These are phyloP conservation scores for Trametes meyenii DNA, from an alignment of 768 basidiomycete genomes.

Conservation along the genomic window DNA sequence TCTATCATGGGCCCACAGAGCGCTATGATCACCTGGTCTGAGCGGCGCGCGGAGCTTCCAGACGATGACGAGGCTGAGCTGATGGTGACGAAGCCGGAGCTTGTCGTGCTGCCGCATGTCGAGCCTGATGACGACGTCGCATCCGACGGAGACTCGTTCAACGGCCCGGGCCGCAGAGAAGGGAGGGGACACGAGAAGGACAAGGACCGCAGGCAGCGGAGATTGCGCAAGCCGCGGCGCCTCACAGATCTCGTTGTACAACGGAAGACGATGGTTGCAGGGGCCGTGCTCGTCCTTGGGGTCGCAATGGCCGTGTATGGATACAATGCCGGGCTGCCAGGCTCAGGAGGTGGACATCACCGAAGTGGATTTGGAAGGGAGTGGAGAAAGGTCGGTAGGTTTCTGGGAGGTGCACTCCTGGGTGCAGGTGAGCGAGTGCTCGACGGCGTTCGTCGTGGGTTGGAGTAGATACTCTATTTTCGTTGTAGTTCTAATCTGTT, in stretches of 20 bases:
- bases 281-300: constrained; percentile 70
- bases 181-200: constrained; percentile 21
- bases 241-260: constrained; percentile 33
- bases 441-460: constrained; percentile 22
- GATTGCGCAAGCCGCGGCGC: constrained; percentile 31
- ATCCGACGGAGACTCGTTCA: constrained; percentile 22
- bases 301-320: constrained; percentile 61
- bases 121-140: constrained; percentile 32
- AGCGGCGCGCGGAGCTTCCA: constrained; percentile 45
- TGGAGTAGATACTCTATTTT: background rate
- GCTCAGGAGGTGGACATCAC: constrained; percentile 15
- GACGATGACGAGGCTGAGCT: constrained; percentile 60
- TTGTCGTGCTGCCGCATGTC: constrained; percentile 56
- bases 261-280: constrained; percentile 50
- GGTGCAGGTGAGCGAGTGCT: constrained; percentile 30
- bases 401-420: constrained; percentile 29
- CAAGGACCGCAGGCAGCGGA: constrained; percentile 42
- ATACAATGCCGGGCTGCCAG: constrained; percentile 15
- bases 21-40: constrained; percentile 75
- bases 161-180: constrained; percentile 26
- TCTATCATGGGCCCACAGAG: constrained; percentile 80
- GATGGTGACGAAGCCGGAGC: constrained; percentile 56
- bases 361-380: constrained; percentile 26
- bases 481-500: background rate
- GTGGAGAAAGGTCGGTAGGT: constrained; percentile 25